Base-by-base conservation (phyloP, 2,329 filamentous ascomycete species). In the Dactylellina cionopaga region DNA sequence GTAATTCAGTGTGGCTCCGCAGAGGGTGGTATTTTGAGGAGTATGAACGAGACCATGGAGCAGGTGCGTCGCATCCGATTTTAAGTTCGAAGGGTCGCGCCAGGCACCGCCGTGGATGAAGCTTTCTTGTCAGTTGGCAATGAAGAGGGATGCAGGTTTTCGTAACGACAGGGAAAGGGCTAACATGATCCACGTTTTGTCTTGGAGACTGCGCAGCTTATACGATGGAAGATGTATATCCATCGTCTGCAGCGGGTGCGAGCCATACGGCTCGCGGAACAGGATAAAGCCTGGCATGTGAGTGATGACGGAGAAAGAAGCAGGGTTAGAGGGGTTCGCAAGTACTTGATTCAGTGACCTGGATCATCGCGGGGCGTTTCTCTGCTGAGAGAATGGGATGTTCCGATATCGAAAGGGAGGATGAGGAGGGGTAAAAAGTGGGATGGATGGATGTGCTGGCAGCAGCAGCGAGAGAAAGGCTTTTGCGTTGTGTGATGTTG, bases 1-100 rank as follows among this genome's bases (percentile, higher is more conserved):
- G 82, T 90, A 90, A 79, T 88, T 85, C 66, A 90, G 78, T 44
- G 87, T 88, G 25, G 87, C 85, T 77, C 90, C 86, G 69, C 85
- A 89, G 19, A 85, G 85, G 65, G 77, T 70, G 24, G 78, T 71
- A 25, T 75, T 74, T 13, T 74, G 74, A 15, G 68, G 65, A n/a
- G 63, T 58, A 37, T 64, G 56, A 35, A 74, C 44, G 35, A 60
- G 41, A 10, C 72, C 77, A n/a, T 76, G 70, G 46, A 83, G 76
- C 66, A 87, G 79, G 33, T 79, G 77, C 64, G 80, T 78, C 75
- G 86, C 85, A 63, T 82, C 82, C 55, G 81, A 76, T 25, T 83
- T 81, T 41, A 81, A 81, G 60, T 84, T 81, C 58, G 80, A 79
- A 41, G 87, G 86, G 78, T 89, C 87, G 66, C 86, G 83, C 87